Base-by-base conservation (phyloP, 768 basidiomycete species). In the Kwoniella sp. region DNA sequence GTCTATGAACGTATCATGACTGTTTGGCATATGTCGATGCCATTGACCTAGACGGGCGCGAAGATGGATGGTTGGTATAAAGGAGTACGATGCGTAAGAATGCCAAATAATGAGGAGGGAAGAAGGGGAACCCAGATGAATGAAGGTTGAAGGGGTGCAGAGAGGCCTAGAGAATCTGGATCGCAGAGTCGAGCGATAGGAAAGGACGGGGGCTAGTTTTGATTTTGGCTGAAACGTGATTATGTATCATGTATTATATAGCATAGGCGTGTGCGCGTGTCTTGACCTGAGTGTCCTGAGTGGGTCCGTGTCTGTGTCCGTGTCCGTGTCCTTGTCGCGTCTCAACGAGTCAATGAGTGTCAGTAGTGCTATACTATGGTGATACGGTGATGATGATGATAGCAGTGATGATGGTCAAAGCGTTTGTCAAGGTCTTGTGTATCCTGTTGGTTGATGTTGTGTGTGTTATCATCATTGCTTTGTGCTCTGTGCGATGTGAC, bases 171-270 rank as follows among this genome's bases (percentile, higher is more conserved):
- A n/a, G n/a, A n/a, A n/a, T n/a, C n/a, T n/a, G n/a, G n/a, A n/a
- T n/a, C n/a, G n/a, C n/a, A n/a, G n/a, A n/a, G n/a, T n/a, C n/a
- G n/a, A n/a, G n/a, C n/a, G n/a, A n/a, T n/a, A n/a, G n/a, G n/a
- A 58, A 38, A 45, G 22, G 34, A 58, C 28, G 59, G 25, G n/a
- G 60, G 60, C 60, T 61, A 61, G 60, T 53, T 54, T 30, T 51
- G 60, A 61, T 61, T 54, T 54, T 61, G 52, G 37, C 60, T 61
- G 60, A 61, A 61, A 61, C 60, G 60, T 23, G 52, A 61, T 51
- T 11, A 11, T 4, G 50, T 51, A 23, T 5, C 25, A 23, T 11
- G 41, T 45, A 37, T 5, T 37, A 37, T 37, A 37, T 5, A 37
- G 34, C 7, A 37, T 5, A 37, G 34, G 34, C 5, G 13, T 37